Evolutionary conservation across 768 basidiomycete genomes (phyloP), one percentile per base, ranked within the genome.

Genomic region (Calocybe cyanea): DNA sequence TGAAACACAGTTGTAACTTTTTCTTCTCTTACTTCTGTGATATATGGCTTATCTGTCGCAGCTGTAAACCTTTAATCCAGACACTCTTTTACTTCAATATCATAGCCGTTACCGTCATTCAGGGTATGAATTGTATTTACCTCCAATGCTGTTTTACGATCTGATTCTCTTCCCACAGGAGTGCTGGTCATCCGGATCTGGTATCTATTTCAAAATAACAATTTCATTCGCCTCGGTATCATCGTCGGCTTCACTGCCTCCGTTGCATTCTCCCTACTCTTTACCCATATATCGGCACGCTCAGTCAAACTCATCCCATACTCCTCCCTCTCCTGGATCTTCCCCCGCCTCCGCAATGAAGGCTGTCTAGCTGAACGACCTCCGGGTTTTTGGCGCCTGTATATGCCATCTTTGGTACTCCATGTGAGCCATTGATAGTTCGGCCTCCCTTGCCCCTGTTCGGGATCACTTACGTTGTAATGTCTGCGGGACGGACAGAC

Each of bases 101-200:
- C 18, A 19, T 63, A 34, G 61, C 63, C 4, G 54, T 70, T 23
- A 53, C 50, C 13, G 55, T 67, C 21, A 60, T 70, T 37, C 68
- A 70, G 62, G 68, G 68, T 64, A 6, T 6, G 7, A 35, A n/a
- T 14, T 35, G 7, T 36, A 3, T 9, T n/a, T 14, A 23, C 30
- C 28, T 36, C 46, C 39, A 24, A 7, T 23, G 15, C 39, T 19
- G n/a, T n/a, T n/a, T n/a, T n/a, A n/a, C n/a, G n/a, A 41, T 25
- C 41, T 10, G 20, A 23, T 23, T 46, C 32, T 24, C 34, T 7
- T 13, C 10, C 30, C 28, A 20, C 36, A 73, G 71, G 63, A 17
- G 69, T 70, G 33, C 62, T 72, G 13, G 63, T 67, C 24, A 54
- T 64, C 31, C 64, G 72, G 21, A 63, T 70, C 20, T 74, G 69